phyloP scores from a whole-genome alignment of 2,329 filamentous ascomycete genomes.

The Aspergillus unguis region DNA sequence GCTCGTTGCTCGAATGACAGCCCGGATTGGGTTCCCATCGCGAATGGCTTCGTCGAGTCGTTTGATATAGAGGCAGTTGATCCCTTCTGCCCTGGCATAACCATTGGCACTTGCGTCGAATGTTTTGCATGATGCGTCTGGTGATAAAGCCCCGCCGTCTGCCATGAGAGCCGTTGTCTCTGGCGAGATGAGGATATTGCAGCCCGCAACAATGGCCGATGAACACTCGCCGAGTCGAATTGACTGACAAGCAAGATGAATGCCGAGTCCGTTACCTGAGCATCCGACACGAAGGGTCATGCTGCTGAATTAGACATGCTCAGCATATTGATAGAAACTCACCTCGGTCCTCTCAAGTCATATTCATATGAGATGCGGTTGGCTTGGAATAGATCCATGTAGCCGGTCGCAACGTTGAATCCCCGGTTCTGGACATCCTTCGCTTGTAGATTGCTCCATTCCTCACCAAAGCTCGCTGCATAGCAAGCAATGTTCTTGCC shows the following conservation, averaged over 20 bases:
- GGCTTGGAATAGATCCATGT: slow-evolving; percentile 8
- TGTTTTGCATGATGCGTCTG: slow-evolving; percentile 23
- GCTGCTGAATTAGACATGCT: slow-evolving; percentile 16
- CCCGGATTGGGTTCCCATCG: slow-evolving; percentile 28
- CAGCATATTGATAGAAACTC: slow-evolving; percentile 20
- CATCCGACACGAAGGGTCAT: slow-evolving; percentile 37
- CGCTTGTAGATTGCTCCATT: slow-evolving; percentile 21
- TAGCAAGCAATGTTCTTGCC: slow-evolving; percentile 31
- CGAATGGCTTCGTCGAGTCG: slow-evolving; percentile 23
- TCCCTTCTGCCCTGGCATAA: slow-evolving; percentile 31
- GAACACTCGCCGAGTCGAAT: slow-evolving; percentile 20
- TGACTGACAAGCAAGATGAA: slow-evolving; percentile 30
- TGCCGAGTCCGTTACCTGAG: slow-evolving; percentile 30
- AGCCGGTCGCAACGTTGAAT: slow-evolving; percentile 8
- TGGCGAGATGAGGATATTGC: slow-evolving; percentile 32
- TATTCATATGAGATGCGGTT: slow-evolving; percentile 14
- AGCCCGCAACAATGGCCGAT: slow-evolving; percentile 24
- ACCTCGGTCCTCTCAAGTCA: slow-evolving; percentile 22
- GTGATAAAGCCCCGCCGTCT: slow-evolving; percentile 33
- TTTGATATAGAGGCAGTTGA: slow-evolving; percentile 30
- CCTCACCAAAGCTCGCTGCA: slow-evolving; percentile 22
- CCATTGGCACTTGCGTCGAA: slow-evolving; percentile 28
- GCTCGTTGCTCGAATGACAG: slow-evolving; percentile 22
- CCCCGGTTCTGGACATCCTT: slow-evolving; percentile 16
- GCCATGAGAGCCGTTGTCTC: slow-evolving; percentile 23